Conservation (phyloP, 164 flowering plant species). For the Nymphaea thermarum region DNA sequence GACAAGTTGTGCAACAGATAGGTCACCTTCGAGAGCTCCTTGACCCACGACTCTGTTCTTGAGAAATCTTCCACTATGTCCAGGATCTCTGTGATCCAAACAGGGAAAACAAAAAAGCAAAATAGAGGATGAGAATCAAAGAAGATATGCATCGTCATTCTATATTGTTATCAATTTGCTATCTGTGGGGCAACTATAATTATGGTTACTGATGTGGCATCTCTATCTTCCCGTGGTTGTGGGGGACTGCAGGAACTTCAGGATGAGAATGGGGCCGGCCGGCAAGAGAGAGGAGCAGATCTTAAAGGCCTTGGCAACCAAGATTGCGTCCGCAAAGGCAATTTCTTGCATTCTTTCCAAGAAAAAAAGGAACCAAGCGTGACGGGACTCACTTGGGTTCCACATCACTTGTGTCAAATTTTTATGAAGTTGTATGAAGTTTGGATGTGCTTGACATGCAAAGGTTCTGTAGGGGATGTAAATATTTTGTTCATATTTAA, state of each 20-base stretch:
- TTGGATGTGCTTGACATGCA: neutral
- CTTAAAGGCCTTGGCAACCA: neutral
- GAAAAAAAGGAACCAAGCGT: neutral
- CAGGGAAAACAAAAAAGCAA: neutral
- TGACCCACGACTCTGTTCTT: no score
- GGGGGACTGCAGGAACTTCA: neutral
- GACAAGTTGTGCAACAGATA: no score
- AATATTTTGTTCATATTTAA: no score
- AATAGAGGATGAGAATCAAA: neutral
- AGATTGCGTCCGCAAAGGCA: neutral
- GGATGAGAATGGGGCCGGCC: neutral
- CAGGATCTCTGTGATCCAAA: no score
- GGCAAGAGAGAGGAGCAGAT: neutral
- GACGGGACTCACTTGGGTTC: neutral
- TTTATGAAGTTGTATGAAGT: neutral
- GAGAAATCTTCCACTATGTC: no score
- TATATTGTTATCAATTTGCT: neutral
- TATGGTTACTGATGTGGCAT: neutral
- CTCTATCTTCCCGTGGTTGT: no score
- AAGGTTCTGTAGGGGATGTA: neutral
- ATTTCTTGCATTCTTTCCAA: neutral
- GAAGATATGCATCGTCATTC: neutral
- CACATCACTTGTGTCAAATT: neutral
- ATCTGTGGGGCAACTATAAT: neutral
- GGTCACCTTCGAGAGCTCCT: no score